Percentiles rank a stretch among this genome's conserved stretches.
phyloP scores from a whole-genome alignment of 352 stramenopile genomes.

The Phytophthora pluvialis region DNA sequence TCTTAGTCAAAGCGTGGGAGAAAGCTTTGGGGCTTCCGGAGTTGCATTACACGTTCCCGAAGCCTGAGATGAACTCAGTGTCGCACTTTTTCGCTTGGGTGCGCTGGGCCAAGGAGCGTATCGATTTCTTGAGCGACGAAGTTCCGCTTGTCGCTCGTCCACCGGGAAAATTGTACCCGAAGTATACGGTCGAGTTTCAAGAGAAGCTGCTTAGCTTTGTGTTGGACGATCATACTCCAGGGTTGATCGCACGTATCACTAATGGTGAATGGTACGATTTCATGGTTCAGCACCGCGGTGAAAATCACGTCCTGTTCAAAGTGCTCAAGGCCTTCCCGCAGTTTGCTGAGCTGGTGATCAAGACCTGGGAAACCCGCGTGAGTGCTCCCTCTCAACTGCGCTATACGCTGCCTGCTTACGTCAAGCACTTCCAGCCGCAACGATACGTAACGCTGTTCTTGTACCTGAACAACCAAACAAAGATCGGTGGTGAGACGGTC shows the following conservation, averaged over 20 bases:
- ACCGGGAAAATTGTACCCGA: slow-evolving; percentile 60
- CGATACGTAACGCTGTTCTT: slow-evolving; percentile 96
- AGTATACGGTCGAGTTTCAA: slow-evolving; percentile 70
- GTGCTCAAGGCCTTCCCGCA: slow-evolving; percentile 62
- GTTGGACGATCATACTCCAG: slow-evolving; percentile 62
- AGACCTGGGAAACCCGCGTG: slow-evolving; percentile 70
- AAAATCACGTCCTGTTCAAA: slow-evolving; percentile 69
- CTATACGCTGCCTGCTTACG: slow-evolving; percentile 67
- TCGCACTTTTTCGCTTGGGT: slow-evolving; percentile 82
- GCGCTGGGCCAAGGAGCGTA: slow-evolving; percentile 82
- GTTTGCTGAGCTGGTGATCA: slow-evolving; percentile 68
- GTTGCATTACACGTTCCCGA: slow-evolving; percentile 73
- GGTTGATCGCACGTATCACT: slow-evolving; percentile 53
- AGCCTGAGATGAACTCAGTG: slow-evolving; percentile 58
- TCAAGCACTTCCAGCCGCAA: slow-evolving; percentile 90
- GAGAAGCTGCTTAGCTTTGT: slow-evolving; percentile 56
- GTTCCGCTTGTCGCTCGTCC: slow-evolving; percentile 50
- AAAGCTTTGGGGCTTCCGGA: slow-evolving; percentile 52
- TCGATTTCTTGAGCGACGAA: slow-evolving; percentile 59
- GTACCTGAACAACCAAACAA: slow-evolving; percentile 96
- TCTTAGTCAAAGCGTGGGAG: slow-evolving; percentile 69
- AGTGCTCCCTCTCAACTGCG: slow-evolving; percentile 33
- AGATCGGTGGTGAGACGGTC: slow-evolving; percentile 96
- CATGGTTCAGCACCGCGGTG: slow-evolving; percentile 60
- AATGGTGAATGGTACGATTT: slow-evolving; percentile 82